Evolutionary conservation across 2,329 filamentous ascomycete species (phyloP).

Genomic region (Sordariomycetes sp.): DNA sequence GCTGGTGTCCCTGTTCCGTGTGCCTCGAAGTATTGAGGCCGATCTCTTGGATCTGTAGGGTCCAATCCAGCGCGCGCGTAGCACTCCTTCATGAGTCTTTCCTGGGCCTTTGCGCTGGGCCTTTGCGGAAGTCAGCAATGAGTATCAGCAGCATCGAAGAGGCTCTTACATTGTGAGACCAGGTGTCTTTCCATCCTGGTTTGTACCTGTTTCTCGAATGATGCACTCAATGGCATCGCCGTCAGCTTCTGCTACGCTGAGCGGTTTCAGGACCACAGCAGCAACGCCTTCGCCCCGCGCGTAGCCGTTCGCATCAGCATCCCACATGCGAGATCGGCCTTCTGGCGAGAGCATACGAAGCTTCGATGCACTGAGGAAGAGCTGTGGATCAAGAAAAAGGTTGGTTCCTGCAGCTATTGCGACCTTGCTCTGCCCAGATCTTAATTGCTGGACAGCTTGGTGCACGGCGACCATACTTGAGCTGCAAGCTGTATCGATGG

Average conservation of each 20-base stretch:
- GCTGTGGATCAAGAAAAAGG: slow-evolving; percentile 8
- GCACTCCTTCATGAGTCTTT: slow-evolving; percentile 23
- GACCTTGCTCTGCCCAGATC: slow-evolving; percentile 17
- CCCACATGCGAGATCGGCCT: slow-evolving; percentile 21
- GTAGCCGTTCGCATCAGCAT: slow-evolving; percentile 35
- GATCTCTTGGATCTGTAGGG: slow-evolving; percentile 10
- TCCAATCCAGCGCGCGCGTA: slow-evolving; percentile 21
- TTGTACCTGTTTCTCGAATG: slow-evolving; percentile 39
- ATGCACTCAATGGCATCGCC: slow-evolving; percentile 42
- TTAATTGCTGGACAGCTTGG: slow-evolving; percentile 34
- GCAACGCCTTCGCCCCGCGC: slow-evolving; percentile 51
- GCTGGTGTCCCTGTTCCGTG: slow-evolving; percentile 29
- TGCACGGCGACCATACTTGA: slow-evolving; percentile 38
- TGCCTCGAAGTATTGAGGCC: slow-evolving; percentile 31
- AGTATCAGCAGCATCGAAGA: too few species aligned
- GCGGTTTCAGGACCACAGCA: slow-evolving; percentile 45
- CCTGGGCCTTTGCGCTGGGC: slow-evolving; percentile 42
- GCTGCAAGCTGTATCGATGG: slow-evolving; percentile 40
- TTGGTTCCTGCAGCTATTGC: not conserved
- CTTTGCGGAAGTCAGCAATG: too few species aligned
- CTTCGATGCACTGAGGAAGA: slow-evolving; percentile 16
- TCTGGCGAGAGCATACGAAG: slow-evolving; percentile 13
- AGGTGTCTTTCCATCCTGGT: slow-evolving; percentile 47
- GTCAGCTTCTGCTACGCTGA: slow-evolving; percentile 43
- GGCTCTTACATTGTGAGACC: slow-evolving; percentile 44